phyloP scores from a whole-genome alignment of 306 rosid species.

The Sindora glabra region DNA sequence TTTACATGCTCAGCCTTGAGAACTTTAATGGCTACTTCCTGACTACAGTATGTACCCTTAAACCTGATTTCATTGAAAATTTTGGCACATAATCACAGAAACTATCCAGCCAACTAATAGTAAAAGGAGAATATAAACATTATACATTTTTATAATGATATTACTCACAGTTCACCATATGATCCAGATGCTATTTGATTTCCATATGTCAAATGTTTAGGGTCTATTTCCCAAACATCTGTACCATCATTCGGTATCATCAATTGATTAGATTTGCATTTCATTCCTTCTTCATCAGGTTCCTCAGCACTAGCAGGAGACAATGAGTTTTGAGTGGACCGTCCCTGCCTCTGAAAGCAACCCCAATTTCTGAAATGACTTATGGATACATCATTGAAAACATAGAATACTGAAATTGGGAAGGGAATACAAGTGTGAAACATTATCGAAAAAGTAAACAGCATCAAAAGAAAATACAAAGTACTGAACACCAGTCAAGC shows the following conservation, averaged over 20 bases:
- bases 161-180: slow-evolving; percentile 88
- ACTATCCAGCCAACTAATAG: background rate
- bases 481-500: slow-evolving; percentile 5
- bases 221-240: slow-evolving; percentile 96
- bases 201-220: slow-evolving; percentile 65
- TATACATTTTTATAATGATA: background rate
- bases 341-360: slow-evolving; percentile 49
- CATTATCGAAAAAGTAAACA: background rate
- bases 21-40: slow-evolving; percentile 93
- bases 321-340: slow-evolving; percentile 38
- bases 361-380: slow-evolving; percentile 14
- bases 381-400: slow-evolving; percentile 9
- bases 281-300: slow-evolving; percentile 37
- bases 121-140: background rate
- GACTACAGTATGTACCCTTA: slow-evolving; percentile 86
- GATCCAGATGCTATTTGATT: slow-evolving; percentile 87
- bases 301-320: slow-evolving; percentile 47
- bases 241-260: slow-evolving; percentile 81
- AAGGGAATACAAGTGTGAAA: background rate
- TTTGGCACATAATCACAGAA: background rate
- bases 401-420: background rate
- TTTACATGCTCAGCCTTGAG: slow-evolving; percentile 80
- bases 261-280: slow-evolving; percentile 53
- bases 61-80: slow-evolving; percentile 44
- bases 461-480: background rate